Evolutionary conservation across 257 asterid species (phyloP), one percentile per base, ranked within the genome.

Genomic region (Fraxinus excelsior): DNA sequence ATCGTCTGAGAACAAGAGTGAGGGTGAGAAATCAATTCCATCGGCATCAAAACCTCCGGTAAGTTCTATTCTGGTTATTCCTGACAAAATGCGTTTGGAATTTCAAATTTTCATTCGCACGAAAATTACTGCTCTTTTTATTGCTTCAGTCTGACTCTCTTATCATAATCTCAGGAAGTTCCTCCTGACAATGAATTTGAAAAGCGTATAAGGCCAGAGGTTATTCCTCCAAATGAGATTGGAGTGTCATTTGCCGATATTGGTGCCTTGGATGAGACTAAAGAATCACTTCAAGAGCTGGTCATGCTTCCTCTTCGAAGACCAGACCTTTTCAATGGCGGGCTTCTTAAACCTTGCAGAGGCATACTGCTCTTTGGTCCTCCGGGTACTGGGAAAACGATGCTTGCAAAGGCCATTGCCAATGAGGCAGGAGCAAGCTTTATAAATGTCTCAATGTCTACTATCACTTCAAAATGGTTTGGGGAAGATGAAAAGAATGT

Each of bases 331-430:
- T 96, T 96, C 86, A 87, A 84, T 14, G 98, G 98, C 25, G 99
- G 99, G 49, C 99, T 96, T 75, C 91, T 96, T 28, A 96, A 96
- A 85, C 99, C 99, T 26, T 96, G 99, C 85, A 84, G 97, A 82
- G 99, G 99, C 78, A 93, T 96, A 83, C 81, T 96, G 73, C 99
- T 93, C 78, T 96, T 96, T 65, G 98, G 99, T 21, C 99, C 99
- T 69, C 99, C 99, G 1, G 99, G 98, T 53, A 96, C 99, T 0
- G 99, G 99, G n/a, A 96, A 96, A 81, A 96, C 99, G n/a, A 96
- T 96, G 99, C 91, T 96, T n/a, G 99, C 99, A 38, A 96, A 96
- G 85, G 99, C 99, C 78, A 96, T 96, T 28, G 98, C 98, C 73
- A 90, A 85, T 53, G 99, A 95, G 82, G 99, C 99, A 40, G 98